A percentile compares a stretch with the other conserved stretches of the same genome.
These are phyloP conservation scores for Quercus gilva DNA, from an alignment of 306 rosid genomes.

Conservation along the genomic window DNA sequence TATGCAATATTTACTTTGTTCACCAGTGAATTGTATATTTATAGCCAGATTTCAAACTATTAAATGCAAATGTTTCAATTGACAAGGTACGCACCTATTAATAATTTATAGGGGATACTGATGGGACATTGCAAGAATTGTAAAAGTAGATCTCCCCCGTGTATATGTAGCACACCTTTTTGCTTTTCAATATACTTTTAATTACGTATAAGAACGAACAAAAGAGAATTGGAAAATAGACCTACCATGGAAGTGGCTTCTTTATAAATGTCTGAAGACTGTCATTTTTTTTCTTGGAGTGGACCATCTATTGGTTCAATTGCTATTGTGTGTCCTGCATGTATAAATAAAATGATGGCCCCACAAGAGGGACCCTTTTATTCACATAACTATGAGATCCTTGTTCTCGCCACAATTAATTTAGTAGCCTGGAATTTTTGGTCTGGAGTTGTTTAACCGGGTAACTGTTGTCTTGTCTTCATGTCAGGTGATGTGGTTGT, in stretches of 20 bases:
- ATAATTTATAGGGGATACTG: neutral
- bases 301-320: neutral
- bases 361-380: neutral
- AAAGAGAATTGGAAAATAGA: too few species aligned
- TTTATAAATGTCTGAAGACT: neutral
- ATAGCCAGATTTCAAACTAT: neutral
- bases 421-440: neutral
- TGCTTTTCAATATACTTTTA: too few species aligned
- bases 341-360: neutral
- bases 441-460: neutral
- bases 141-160: neutral
- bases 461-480: slow-evolving; percentile 17
- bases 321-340: neutral
- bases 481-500: slow-evolving; percentile 84
- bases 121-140: neutral
- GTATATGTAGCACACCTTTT: too few species aligned
- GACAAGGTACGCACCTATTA: neutral
- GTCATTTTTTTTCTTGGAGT: neutral
- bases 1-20: neutral
- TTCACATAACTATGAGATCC: neutral
- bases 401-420: neutral
- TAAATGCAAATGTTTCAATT: neutral
- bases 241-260: too few species aligned
- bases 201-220: too few species aligned
- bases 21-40: neutral